Conservation (phyloP, 2,329 filamentous ascomycete genomes). For the Beauveria asiatica region DNA sequence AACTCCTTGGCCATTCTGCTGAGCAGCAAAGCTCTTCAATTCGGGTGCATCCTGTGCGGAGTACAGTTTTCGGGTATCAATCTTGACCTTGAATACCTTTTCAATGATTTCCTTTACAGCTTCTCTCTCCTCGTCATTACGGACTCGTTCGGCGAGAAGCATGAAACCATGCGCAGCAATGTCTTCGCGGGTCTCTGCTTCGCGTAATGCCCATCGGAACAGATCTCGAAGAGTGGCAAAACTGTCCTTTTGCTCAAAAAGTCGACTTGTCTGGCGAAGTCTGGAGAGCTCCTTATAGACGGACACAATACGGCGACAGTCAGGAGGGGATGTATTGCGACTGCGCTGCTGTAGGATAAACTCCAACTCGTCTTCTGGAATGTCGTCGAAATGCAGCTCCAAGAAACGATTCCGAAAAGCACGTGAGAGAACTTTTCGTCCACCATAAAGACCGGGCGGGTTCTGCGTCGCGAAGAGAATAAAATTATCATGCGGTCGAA, state of each 20-base stretch:
- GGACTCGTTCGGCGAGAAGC: conserved; percentile 87
- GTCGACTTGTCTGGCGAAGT: conserved; percentile 76
- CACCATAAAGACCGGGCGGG: conserved; percentile 88
- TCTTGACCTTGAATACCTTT: conserved; percentile 75
- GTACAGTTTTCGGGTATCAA: conserved; percentile 70
- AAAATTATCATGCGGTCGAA: conserved; percentile 87
- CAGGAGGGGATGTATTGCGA: conserved; percentile 77
- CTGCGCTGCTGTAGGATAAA: conserved; percentile 84
- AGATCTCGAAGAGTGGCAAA: conserved; percentile 94
- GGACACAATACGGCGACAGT: conserved; percentile 82
- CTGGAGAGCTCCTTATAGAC: conserved; percentile 91
- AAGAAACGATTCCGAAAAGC: conserved; percentile 96
- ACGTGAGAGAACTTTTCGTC: conserved; percentile 83
- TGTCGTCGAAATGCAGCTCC: conserved; percentile 96
- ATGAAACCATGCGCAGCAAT: conserved; percentile 92
- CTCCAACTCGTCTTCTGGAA: conserved; percentile 88
- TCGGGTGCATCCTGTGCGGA: conserved; percentile 48
- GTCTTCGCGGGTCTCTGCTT: conserved; percentile 77
- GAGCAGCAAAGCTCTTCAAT: conserved; percentile 38
- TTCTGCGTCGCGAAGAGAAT: conserved; percentile 99
- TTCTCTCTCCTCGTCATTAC: conserved; percentile 76
- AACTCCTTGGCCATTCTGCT: conserved; percentile 52
- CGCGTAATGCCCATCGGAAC: conserved; percentile 86
- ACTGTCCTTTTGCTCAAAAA: conserved; percentile 96
- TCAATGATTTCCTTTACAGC: conserved; percentile 87